phyloP scores from a whole-genome alignment of 2,329 filamentous ascomycete species.

The Colletotrichum lupini region DNA sequence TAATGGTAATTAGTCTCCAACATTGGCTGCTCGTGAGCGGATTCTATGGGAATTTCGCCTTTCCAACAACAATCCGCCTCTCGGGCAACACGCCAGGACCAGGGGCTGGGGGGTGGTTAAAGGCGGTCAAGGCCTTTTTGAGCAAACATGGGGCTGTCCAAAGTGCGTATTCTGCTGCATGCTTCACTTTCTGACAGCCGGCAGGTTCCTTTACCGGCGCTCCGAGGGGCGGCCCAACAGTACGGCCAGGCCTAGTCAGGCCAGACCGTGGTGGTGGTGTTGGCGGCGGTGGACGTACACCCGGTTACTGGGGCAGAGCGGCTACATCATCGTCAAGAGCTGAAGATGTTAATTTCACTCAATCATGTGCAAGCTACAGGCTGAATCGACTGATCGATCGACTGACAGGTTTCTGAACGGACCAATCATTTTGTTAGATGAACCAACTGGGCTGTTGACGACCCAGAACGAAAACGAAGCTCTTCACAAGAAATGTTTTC shows the following conservation, averaged over 20 bases:
- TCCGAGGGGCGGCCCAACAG: conserved; percentile 2
- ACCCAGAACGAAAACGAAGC: conserved; percentile 14
- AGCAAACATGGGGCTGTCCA: conserved; percentile 18
- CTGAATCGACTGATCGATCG: conserved; percentile 9
- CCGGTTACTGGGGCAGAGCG: conserved; percentile 30
- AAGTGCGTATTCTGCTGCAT: conserved; percentile 7
- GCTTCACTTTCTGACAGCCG: conserved; percentile 29
- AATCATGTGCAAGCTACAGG: conserved; percentile 17
- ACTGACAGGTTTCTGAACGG: background rate
- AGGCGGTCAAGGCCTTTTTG: conserved; percentile 14
- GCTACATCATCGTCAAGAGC: conserved; percentile 28
- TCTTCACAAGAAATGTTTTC: conserved; percentile 4
- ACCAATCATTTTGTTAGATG: conserved; percentile 6
- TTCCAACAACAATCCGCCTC: conserved; percentile 3
- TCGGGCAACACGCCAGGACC: background rate
- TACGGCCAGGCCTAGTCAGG: conserved; percentile 16
- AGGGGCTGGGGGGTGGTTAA: conserved; percentile 1
- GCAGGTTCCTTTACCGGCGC: conserved; percentile 12
- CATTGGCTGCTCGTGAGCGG: background rate
- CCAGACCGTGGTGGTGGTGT: conserved; percentile 16
- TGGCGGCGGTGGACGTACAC: conserved; percentile 27
- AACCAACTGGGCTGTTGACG: background rate
- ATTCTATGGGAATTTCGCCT: background rate
- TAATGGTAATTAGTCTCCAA: background rate
- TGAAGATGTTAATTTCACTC: conserved; percentile 16